Base-by-base conservation (phyloP, 495 filamentous ascomycete species). In the Penicillium waksmanii region DNA sequence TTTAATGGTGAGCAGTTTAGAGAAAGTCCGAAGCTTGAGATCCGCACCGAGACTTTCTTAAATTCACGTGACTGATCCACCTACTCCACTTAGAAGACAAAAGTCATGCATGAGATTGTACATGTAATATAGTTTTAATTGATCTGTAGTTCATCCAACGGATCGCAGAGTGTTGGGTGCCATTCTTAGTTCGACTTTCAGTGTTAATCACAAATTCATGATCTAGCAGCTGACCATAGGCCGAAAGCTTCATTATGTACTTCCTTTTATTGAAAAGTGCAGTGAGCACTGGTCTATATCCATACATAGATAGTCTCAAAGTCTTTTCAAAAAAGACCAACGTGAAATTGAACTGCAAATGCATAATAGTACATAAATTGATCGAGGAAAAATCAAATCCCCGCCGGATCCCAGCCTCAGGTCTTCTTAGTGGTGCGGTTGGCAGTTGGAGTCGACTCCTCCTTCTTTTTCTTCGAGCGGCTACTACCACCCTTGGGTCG, bases 401-500 rank as follows among this genome's bases (percentile, higher is more conserved):
- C 33, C 7, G 13, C 43, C 12, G 47, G 38, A 23, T 25, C 27
- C 36, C 33, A 13, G 18, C 21, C 23, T 66, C 55, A 71, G 18
- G 68, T 27, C 56, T 76, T 72, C 58, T 80, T 80, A 18, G 67
- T 63, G 43, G 57, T 65, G 13, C 77, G 70, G 52, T 71, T 75
- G 15, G 68, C 49, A 53, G 53, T 65, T 3, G 71, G 60, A 25
- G 55, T 63, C 12, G 67, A 70, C 33, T 82, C 80, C n/a, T 83
- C 81, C 61, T 82, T 82, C 79, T 90, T 92, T 78, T 88, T 87
- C 70, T 76, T 79, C 0, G 84, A 76, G 51, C 88, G 79, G 54
- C 71, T 79, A 55, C 80, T 87, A n/a, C 78, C 80, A 1, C 87
- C 86, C 69, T 91, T 91, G 3, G 88, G 86, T 62, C 87, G 74